A percentile compares a stretch with the other conserved stretches of the same genome.
These are phyloP conservation scores for Asterophora lycoperdoides DNA, from an alignment of 768 basidiomycete species.

Conservation along the genomic window DNA sequence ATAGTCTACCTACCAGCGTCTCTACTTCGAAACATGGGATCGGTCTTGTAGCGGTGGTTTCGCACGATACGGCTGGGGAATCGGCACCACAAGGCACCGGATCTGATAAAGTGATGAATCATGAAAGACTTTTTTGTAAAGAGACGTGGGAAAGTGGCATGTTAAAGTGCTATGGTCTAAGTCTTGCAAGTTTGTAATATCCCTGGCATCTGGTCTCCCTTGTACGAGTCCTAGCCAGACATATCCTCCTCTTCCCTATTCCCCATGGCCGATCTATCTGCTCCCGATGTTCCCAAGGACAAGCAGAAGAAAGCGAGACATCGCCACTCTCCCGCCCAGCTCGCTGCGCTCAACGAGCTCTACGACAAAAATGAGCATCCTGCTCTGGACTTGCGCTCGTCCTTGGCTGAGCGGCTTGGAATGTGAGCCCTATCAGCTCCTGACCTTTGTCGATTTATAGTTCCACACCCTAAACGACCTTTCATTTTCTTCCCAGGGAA, in stretches of 20 bases:
- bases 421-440: conserved; percentile 50
- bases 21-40: no score
- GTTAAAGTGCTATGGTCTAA: conserved; percentile 18
- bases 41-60: no score
- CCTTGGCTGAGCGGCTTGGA: conserved; percentile 66
- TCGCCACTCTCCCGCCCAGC: conserved; percentile 67
- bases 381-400: conserved; percentile 59
- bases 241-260: conserved; percentile 24
- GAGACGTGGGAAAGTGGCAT: conserved; percentile 25
- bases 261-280: conserved; percentile 26
- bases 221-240: conserved; percentile 18
- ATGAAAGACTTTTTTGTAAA: conserved; percentile 21
- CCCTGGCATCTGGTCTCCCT: conserved; percentile 13
- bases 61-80: neutral
- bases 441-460: conserved; percentile 10
- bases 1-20: no score
- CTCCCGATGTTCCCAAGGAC: conserved; percentile 29
- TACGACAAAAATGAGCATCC: conserved; percentile 78
- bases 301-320: conserved; percentile 75
- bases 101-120: conserved; percentile 14
- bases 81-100: conserved; percentile 4
- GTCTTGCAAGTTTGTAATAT: conserved; percentile 24
- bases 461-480: conserved; percentile 8
- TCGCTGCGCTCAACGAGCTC: conserved; percentile 73
- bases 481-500: conserved; percentile 47